Conservation (phyloP, 139 green algal genomes). For the Nannochloris sp. region DNA sequence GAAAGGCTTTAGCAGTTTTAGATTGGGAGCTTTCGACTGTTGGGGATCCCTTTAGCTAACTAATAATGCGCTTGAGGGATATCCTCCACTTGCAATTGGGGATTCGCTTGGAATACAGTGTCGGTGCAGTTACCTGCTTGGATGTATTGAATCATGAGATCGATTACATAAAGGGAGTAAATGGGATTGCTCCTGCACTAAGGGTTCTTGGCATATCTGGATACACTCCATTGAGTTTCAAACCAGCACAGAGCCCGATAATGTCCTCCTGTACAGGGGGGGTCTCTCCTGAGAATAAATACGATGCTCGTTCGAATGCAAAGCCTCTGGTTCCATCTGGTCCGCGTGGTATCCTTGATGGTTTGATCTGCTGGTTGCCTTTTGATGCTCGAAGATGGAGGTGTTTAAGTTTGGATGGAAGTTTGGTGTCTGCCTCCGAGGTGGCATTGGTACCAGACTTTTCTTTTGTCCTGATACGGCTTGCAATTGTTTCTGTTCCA, state of each 20-base stretch:
- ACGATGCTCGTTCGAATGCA: not conserved
- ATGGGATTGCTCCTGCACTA: not conserved
- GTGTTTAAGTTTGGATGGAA: no score
- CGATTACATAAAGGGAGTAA: not conserved
- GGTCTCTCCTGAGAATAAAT: not conserved
- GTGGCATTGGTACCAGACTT: not conserved
- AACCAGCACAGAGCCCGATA: not conserved
- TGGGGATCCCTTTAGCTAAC: no score
- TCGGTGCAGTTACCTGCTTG: no score
- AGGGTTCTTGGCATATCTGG: slow-evolving; percentile 1
- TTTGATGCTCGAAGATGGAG: not conserved
- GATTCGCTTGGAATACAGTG: no score
- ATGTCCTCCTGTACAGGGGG: not conserved
- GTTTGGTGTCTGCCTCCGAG: no score
- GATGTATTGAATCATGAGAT: no score
- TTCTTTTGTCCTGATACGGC: not conserved
- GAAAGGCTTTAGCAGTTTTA: no score
- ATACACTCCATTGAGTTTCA: not conserved
- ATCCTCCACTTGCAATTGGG: no score
- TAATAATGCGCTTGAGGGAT: no score
- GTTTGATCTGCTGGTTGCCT: not conserved
- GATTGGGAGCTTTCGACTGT: no score
- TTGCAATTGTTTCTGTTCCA: not conserved
- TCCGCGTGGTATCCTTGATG: not conserved
- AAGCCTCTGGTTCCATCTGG: not conserved